Evolutionary conservation across 192 early-diverging fungal species (phyloP), one percentile per base, ranked within the genome.

Genomic region (Thamnidium elegans): DNA sequence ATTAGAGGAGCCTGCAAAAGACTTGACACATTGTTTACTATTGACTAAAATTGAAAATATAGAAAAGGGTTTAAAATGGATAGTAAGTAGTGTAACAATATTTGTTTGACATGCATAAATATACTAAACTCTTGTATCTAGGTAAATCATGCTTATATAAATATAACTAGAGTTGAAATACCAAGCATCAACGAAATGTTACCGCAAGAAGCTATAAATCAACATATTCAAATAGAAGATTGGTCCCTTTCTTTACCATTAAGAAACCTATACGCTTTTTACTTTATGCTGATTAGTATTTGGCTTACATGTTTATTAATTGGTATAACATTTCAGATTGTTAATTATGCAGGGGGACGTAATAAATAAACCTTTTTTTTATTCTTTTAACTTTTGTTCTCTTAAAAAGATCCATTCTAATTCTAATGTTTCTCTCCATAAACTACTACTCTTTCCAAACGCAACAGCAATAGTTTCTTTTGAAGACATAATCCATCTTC

Each of bases 331-430:
- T 17, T 62, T 21, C 60, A 62, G 32, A 34, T 50, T 2, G 26
- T 26, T 50, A 47, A 20, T 20, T 61, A 47, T 32, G 23, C 45
- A 31, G 15, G 45, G 21, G 19, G 23, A 48, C 50, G 42, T 50
- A 42, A 58, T n/a, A 55, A 36, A 36, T 1, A 36, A 26, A 15
- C 1, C 0, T 19, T 59, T 42, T 59, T 32, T 1, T 7, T 13
- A 17, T 46, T 72, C 55, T 34, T 66, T 65, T 26, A 72, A 58
- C 30, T 72, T 72, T 56, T 72, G 71, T 52, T 73, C 71, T 26
- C 71, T 67, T n/a, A 58, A 48, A 55, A 74, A 66, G 1, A 74
- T 55, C 67, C 67, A 69, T 58, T 74, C 67, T 23, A 74, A 32
- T 15, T 74, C 72, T 19, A 64, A 20, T 7, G 65, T 50, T 43